Percentiles rank a stretch among this genome's conserved stretches.
Conservation (phyloP, 1,284 basidiomycete species). For the Cryptococcus wingfieldii region DNA sequence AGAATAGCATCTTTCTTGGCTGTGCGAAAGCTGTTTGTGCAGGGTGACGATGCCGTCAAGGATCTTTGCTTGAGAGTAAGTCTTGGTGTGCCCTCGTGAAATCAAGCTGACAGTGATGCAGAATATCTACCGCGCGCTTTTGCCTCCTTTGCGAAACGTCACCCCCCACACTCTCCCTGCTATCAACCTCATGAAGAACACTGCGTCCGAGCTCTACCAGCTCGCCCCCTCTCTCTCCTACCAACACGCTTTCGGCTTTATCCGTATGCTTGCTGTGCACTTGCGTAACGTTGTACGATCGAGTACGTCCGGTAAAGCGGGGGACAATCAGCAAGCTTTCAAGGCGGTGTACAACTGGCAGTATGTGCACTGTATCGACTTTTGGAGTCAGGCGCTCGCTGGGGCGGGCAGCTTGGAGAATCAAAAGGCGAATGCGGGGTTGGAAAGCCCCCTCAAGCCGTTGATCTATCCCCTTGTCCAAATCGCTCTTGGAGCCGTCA, state of each 20-base stretch:
- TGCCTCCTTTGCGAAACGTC: constrained; percentile 72
- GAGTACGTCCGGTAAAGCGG: constrained; percentile 28
- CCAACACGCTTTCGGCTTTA: constrained; percentile 94
- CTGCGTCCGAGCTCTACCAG: constrained; percentile 86
- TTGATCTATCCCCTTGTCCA: constrained; percentile 95
- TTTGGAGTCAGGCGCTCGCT: constrained; percentile 89
- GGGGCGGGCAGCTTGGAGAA: constrained; percentile 66
- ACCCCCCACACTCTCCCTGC: constrained; percentile 83
- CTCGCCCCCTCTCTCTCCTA: constrained; percentile 61
- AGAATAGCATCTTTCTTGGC: constrained; percentile 86
- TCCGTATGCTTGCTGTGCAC: constrained; percentile 91
- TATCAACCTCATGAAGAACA: constrained; percentile 97
- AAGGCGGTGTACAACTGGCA: constrained; percentile 98
- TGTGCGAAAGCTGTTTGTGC: constrained; percentile 72
- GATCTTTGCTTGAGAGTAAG: constrained; percentile 81
- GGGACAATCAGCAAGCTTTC: constrained; percentile 66
- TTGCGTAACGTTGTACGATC: constrained; percentile 60
- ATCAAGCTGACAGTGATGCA: constrained; percentile 37
- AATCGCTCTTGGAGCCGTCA: constrained; percentile 84
- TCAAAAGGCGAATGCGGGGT: constrained; percentile 53
- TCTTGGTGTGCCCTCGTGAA: not conserved
- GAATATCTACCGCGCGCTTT: constrained; percentile 76
- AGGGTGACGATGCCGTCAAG: constrained; percentile 73
- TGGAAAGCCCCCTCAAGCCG: constrained; percentile 74
- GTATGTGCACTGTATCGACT: constrained; percentile 91